A percentile compares a stretch with the other conserved stretches of the same genome.
These are phyloP conservation scores for Schizochytrium sp. DNA, from an alignment of 108 stramenopile genomes.

Conservation along the genomic window DNA sequence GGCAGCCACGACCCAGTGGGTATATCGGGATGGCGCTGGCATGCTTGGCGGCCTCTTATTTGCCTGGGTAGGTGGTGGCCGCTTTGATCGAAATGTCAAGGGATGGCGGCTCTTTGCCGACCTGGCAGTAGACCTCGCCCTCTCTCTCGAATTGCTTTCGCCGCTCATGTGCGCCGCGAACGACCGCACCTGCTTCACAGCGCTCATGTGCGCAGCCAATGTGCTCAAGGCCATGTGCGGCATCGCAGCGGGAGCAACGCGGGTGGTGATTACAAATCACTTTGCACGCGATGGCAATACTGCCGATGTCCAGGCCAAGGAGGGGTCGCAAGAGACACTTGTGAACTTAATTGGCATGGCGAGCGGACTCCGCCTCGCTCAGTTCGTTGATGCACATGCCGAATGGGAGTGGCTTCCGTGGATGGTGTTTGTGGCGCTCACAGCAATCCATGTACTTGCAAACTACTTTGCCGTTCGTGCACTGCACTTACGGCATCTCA, in stretches of 20 bases:
- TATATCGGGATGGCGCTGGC: conserved; percentile 70
- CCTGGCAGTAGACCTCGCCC: conserved; percentile 76
- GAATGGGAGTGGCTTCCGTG: conserved; percentile 34
- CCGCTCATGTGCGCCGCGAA: conserved; percentile 29
- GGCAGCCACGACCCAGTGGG: conserved; percentile 57
- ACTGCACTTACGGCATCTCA: conserved; percentile 68
- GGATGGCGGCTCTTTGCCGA: conserved; percentile 90
- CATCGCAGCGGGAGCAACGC: conserved; percentile 45
- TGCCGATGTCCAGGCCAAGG: conserved; percentile 85
- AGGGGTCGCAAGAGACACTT: conserved; percentile 86
- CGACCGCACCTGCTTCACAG: neutral
- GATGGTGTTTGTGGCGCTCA: conserved; percentile 66
- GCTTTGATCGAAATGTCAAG: conserved; percentile 79
- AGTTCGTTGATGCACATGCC: conserved; percentile 27
- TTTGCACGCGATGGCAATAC: conserved; percentile 75
- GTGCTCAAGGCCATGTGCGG: conserved; percentile 70
- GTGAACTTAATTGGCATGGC: conserved; percentile 82
- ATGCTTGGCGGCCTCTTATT: conserved; percentile 80
- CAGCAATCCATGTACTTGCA: conserved; percentile 77
- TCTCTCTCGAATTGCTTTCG: conserved; percentile 76
- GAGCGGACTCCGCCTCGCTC: conserved; percentile 55
- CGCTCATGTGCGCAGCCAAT: conserved; percentile 63
- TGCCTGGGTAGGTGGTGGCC: conserved; percentile 55
- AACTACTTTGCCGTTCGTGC: conserved; percentile 72
- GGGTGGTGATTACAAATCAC: conserved; percentile 76